These are phyloP conservation scores for Irpex sp. DNA, from an alignment of 1,284 basidiomycete genomes.

Conservation along the genomic window DNA sequence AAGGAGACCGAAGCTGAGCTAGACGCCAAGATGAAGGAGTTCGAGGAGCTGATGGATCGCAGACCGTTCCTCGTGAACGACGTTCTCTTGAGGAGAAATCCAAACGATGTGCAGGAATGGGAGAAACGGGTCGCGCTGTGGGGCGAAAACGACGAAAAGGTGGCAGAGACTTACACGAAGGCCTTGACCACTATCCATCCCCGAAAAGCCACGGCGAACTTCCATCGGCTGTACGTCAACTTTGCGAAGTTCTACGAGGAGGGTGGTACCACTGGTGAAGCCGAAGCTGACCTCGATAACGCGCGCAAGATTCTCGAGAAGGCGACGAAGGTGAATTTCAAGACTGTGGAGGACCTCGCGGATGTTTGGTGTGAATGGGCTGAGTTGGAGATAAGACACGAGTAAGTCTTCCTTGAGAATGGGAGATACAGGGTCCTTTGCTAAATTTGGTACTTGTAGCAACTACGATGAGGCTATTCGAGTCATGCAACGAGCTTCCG, in stretches of 20 bases:
- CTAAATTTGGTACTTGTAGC: conserved; percentile 34
- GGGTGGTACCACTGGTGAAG: conserved; percentile 76
- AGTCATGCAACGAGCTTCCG: conserved; percentile 94
- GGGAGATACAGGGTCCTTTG: not conserved
- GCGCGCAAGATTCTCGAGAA: conserved; percentile 93
- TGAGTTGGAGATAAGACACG: conserved; percentile 94
- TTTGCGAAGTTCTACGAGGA: conserved; percentile 98
- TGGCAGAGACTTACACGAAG: conserved; percentile 88
- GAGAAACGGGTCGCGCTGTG: conserved; percentile 95
- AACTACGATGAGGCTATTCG: conserved; percentile 94
- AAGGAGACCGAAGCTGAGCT: conserved; percentile 83
- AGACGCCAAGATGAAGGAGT: conserved; percentile 87
- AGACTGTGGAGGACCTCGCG: conserved; percentile 94
- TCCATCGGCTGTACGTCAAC: conserved; percentile 89
- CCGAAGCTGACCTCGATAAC: conserved; percentile 77
- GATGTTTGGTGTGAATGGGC: conserved; percentile 99
- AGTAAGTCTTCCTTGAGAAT: conserved; percentile 48
- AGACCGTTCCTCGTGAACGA: conserved; percentile 97
- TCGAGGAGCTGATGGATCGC: conserved; percentile 93
- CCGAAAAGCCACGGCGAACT: conserved; percentile 86
- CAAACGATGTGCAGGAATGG: conserved; percentile 99
- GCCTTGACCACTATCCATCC: conserved; percentile 89
- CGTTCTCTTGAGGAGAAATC: conserved; percentile 89
- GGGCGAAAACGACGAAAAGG: conserved; percentile 91
- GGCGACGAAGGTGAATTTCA: conserved; percentile 88